Evolutionary conservation across 139 green algal genomes (phyloP), one percentile per base, ranked within the genome.

Genomic region (Coccomyxa sp.): DNA sequence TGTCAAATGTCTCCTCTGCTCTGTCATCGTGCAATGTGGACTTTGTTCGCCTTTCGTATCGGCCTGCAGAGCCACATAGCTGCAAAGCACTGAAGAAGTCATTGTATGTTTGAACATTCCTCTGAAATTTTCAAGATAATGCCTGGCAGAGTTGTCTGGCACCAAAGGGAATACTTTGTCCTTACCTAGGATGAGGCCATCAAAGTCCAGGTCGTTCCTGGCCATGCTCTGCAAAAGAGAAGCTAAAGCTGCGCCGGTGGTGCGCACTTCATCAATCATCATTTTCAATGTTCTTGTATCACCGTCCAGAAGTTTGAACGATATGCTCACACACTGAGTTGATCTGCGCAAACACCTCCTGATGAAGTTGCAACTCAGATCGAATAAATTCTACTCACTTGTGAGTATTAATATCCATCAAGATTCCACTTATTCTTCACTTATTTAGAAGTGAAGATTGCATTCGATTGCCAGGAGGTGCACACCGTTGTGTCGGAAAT

Each of bases 131-230:
- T 51, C 38, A 51, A 11, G 7, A 51, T n/a, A 51, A 51, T 7
- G 38, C 7, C 3, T 51, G 38, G 38, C 38, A 51, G n/a, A 51
- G 38, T 51, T 51, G 38, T 51, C 38, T 51, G 38, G 38, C 38
- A 21, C 27, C 30, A 32, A 17, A 14, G 13, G 31, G 27, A 27
- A 80, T 38, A 23, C 4, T 38, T 32, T 1, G 23, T 66, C 7
- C 58, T 16, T 58, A 75, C 78, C 78, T 57, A 82, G 27, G 11
- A 82, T 71, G 57, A 82, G 32, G 57, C 78, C 78, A 57, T 82
- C 78, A 45, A 75, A 63, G 78, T 82, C 78, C 15, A 18, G 21
- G 11, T n/a, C 25, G 23, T 58, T 25, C 10, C 57, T 82, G 12
- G 78, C 57, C 25, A 82, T 25, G 21, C 45, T 71, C 11, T 63